Evolutionary conservation across 371 early-diverging fungal species (phyloP).

Genomic region (Syncephalastrum contaminatum): DNA sequence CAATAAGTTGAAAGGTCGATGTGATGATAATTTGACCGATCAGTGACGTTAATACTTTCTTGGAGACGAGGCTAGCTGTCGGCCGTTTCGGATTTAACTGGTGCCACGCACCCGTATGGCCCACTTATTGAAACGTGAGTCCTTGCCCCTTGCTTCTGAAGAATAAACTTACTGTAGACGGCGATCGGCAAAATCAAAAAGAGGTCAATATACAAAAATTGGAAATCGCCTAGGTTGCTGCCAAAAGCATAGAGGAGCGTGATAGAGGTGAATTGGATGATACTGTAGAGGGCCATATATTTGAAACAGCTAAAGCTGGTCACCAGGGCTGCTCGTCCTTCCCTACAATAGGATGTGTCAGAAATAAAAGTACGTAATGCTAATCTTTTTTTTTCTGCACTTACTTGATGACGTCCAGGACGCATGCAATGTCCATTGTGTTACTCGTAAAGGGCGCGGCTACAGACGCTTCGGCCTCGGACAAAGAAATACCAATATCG

Average conservation of each 20-base stretch:
- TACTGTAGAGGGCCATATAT: slow-evolving; percentile 92
- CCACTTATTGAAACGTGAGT: slow-evolving; percentile 49
- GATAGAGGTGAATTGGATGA: slow-evolving; percentile 91
- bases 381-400: slow-evolving; percentile 5
- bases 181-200: slow-evolving; percentile 90
- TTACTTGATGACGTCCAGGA: slow-evolving; percentile 85
- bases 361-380: background rate
- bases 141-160: background rate
- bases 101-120: slow-evolving; percentile 81
- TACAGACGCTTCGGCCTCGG: slow-evolving; percentile 96
- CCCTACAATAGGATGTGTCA: slow-evolving; percentile 45
- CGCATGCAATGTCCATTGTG: slow-evolving; percentile 87
- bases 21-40: slow-evolving; percentile 87
- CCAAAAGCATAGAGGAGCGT: slow-evolving; percentile 84
- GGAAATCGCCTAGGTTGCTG: slow-evolving; percentile 88
- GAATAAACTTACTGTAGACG: slow-evolving; percentile 64
- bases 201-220: slow-evolving; percentile 91
- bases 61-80: slow-evolving; percentile 90
- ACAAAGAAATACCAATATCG: slow-evolving; percentile 97
- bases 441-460: slow-evolving; percentile 97
- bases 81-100: slow-evolving; percentile 78
- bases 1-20: slow-evolving; percentile 69
- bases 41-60: slow-evolving; percentile 86
- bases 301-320: slow-evolving; percentile 98
- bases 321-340: slow-evolving; percentile 97